Base-by-base conservation (phyloP, 2,329 filamentous ascomycete species). In the Colletotrichum acutatum region DNA sequence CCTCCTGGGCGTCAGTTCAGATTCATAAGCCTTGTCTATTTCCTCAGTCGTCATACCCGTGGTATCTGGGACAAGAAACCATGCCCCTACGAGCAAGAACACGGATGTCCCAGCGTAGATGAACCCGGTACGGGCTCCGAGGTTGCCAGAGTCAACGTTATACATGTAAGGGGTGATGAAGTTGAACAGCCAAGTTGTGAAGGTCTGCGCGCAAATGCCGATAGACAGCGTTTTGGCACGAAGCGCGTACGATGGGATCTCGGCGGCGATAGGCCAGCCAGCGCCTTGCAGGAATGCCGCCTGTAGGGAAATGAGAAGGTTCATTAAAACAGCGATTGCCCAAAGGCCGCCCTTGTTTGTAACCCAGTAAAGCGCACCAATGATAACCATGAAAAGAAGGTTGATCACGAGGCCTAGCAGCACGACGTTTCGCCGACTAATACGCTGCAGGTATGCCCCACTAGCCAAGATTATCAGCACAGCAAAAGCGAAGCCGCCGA, bases 41-140 rank as follows among this genome's bases (percentile, higher is more conserved):
- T 63, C 42, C 42, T 63, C 60, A 19, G 60, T 63, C 60, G 60
- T 53, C 60, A 63, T 63, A 12, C 60, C 60, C 11, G 60, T 53
- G 30, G 60, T 63, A 28, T 63, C 42, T 9, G 42, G 60, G 24
- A 63, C 42, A 46, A 46, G 42, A 16, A 53, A 26, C 60, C 60
- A 63, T 5, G 37, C 60, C 2, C 37, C 60, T 49, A n/a, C 8
- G 9, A 53, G 28, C 60, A 63, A 1, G 4, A 63, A 34, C 22
- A 63, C 37, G 37, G 37, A 42, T 19, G 37, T 42, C 5, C 16
- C 37, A 42, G 37, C 37, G 16, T 42, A 42, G 6, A 42, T 42
- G 37, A 42, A 42, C 16, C 37, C 37, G 37, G 37, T 42, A 3
- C 37, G 37, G 16, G 37, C 37, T 42, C 37, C 37, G 16, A 42